Conservation (phyloP, 225 moss, liverwort and hornwort genomes). For the Straminergon stramineum region DNA sequence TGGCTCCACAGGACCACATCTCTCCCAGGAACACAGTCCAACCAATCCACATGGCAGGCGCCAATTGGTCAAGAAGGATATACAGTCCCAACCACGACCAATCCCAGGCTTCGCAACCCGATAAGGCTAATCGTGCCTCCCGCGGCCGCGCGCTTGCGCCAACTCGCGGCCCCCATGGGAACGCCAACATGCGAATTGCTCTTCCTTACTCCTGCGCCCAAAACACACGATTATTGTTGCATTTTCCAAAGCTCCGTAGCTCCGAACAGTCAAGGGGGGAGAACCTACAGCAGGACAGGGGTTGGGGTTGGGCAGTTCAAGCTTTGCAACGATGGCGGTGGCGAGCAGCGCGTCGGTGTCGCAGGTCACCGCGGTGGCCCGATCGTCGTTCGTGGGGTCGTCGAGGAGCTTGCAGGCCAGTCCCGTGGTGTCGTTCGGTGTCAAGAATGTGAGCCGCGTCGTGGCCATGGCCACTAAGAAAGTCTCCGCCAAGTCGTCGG, state of each 20-base stretch:
- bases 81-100: not conserved
- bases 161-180: not conserved
- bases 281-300: not conserved
- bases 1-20: not conserved
- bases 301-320: not conserved
- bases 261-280: not conserved
- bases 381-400: constrained; percentile 51
- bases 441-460: constrained; percentile 69
- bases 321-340: constrained; percentile 42
- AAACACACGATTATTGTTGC: not conserved
- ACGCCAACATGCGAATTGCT: not conserved
- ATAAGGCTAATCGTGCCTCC: constrained; percentile 7
- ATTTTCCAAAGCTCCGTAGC: not conserved
- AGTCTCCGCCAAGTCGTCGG: constrained; percentile 28
- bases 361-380: constrained; percentile 55
- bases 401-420: constrained; percentile 34
- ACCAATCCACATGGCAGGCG: not conserved
- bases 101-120: not conserved
- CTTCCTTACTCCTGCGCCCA: not conserved
- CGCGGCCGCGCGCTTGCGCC: not conserved
- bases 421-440: constrained; percentile 50
- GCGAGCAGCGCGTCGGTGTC: constrained; percentile 62
- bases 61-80: not conserved
- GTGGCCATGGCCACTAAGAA: constrained; percentile 85
- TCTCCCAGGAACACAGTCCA: not conserved